phyloP scores from a whole-genome alignment of 352 stramenopile genomes.

The Pythium rhizo-oryzae region DNA sequence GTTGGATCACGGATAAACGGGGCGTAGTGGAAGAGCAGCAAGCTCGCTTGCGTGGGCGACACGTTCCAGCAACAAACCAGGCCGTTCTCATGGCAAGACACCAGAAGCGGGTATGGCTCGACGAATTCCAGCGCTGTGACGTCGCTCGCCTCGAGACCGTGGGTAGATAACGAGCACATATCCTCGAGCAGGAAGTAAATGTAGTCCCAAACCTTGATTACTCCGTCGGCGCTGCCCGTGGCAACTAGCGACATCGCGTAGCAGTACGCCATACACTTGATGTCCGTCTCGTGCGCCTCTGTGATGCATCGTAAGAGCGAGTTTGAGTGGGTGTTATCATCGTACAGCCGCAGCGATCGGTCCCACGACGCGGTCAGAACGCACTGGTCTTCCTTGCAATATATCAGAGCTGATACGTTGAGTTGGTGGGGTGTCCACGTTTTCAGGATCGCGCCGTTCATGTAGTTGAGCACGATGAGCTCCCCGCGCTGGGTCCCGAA shows the following conservation, averaged over 20 bases:
- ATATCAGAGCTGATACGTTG: conserved; percentile 63
- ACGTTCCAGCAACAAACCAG: conserved; percentile 63
- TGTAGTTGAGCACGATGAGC: conserved; percentile 71
- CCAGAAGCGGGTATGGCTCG: conserved; percentile 70
- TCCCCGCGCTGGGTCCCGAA: conserved; percentile 69
- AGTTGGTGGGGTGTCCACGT: conserved; percentile 67
- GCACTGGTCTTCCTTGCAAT: conserved; percentile 77
- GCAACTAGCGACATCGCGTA: conserved; percentile 68
- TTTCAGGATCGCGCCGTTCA: conserved; percentile 71
- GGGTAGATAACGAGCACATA: conserved; percentile 30
- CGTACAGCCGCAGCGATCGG: conserved; percentile 68
- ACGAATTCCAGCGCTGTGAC: conserved; percentile 74
- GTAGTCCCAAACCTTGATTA: conserved; percentile 86
- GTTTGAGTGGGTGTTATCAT: conserved; percentile 61
- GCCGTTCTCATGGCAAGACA: conserved; percentile 75
- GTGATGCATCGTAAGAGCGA: conserved; percentile 64
- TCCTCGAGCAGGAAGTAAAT: conserved; percentile 84
- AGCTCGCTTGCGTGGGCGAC: conserved; percentile 45
- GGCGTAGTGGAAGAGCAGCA: conserved; percentile 23
- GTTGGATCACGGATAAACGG: conserved; percentile 28
- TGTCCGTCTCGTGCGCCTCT: conserved; percentile 73
- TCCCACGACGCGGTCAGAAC: conserved; percentile 82
- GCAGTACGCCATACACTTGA: conserved; percentile 80
- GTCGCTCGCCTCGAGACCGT: conserved; percentile 36
- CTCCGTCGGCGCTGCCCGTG: conserved; percentile 58